Conservation (phyloP, 176 grass and related monocot species). For the Musa acuminata region DNA sequence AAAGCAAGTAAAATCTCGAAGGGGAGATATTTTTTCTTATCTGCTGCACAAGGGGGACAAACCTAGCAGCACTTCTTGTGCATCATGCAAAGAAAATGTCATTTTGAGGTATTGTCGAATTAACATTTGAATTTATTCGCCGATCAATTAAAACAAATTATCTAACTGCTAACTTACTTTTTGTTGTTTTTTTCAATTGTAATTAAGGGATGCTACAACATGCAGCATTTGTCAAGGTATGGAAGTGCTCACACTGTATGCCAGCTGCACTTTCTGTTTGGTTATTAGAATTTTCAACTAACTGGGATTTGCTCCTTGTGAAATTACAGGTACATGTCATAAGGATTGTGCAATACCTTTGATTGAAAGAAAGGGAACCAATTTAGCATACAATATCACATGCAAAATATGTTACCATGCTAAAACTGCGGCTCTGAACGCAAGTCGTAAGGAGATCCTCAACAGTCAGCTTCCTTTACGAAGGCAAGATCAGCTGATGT, state of each 20-base stretch:
- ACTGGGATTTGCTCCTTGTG: slow-evolving; percentile 25
- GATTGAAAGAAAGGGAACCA: slow-evolving; percentile 26
- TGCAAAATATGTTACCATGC: slow-evolving; percentile 54
- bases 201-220: slow-evolving; percentile 53
- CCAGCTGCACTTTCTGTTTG: not conserved
- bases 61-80: slow-evolving; percentile 46
- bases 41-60: slow-evolving; percentile 59
- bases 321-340: slow-evolving; percentile 69
- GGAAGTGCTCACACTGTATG: slow-evolving; percentile 6
- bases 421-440: slow-evolving; percentile 17
- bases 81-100: slow-evolving; percentile 74
- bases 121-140: slow-evolving; percentile 15
- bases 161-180: slow-evolving; percentile 31
- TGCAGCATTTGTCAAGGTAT: slow-evolving; percentile 89
- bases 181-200: slow-evolving; percentile 24
- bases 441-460: slow-evolving; percentile 10
- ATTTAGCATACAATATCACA: slow-evolving; percentile 31
- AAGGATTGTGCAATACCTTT: slow-evolving; percentile 53
- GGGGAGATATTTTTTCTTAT: slow-evolving; percentile 64
- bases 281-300: slow-evolving; percentile 10
- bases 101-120: slow-evolving; percentile 45
- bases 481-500: slow-evolving; percentile 2
- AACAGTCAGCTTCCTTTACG: slow-evolving; percentile 18
- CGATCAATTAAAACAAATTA: slow-evolving; percentile 6
- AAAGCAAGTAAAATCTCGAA: slow-evolving; percentile 31